Percentiles rank a stretch among this genome's conserved stretches.
Conservation (phyloP, 2,329 filamentous ascomycete species). For the Colletotrichum somersetense region DNA sequence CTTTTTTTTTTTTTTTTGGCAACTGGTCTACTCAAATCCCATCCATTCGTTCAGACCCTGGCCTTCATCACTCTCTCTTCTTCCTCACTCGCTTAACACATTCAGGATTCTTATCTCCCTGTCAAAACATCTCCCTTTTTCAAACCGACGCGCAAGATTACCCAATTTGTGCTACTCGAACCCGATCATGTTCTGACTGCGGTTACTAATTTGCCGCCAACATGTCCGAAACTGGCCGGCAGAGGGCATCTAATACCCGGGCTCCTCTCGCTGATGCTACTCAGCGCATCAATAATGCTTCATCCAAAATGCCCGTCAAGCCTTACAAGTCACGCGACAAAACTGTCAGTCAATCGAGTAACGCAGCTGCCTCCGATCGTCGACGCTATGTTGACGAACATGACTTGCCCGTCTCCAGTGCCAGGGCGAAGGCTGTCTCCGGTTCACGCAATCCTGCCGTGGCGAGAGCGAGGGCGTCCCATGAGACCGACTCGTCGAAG, state of each 20-base stretch:
- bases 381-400: constrained; percentile 43
- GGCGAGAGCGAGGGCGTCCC: constrained; percentile 46
- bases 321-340: constrained; percentile 49
- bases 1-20: constrained; percentile 32
- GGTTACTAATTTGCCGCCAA: constrained; percentile 1
- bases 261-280: constrained; percentile 62
- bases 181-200: constrained; percentile 36
- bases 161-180: neutral
- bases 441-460: constrained; percentile 44
- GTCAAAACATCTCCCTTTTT: constrained; percentile 27
- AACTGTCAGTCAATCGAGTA: constrained; percentile 18
- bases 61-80: constrained; percentile 24
- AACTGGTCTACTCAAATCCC: constrained; percentile 35
- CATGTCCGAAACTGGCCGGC: constrained; percentile 40
- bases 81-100: constrained; percentile 32
- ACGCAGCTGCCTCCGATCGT: constrained; percentile 2
- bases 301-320: constrained; percentile 47
- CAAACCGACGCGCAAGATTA: constrained; percentile 11
- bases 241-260: constrained; percentile 45
- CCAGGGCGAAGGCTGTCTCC: constrained; percentile 22
- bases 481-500: constrained; percentile 51
- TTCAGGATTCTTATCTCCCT: constrained; percentile 30
- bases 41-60: constrained; percentile 39
- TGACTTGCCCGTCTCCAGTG: constrained; percentile 15
- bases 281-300: constrained; percentile 59